Evolutionary conservation across 2,329 filamentous ascomycete genomes (phyloP), one percentile per base, ranked within the genome.

Genomic region (Colletotrichum chrysophilum): DNA sequence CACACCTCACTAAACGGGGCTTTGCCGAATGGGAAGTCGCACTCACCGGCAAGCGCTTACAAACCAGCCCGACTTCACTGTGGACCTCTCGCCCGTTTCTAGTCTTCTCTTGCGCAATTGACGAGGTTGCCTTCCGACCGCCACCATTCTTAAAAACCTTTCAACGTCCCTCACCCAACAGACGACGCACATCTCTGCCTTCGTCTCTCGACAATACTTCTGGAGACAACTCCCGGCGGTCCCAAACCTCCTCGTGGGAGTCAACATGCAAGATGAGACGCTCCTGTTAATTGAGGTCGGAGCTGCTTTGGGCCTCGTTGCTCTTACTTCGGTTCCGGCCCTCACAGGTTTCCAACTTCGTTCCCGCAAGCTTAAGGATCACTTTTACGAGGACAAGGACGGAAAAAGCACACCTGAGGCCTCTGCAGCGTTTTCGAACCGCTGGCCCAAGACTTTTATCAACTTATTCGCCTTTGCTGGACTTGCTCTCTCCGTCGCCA

Each of bases 331-430:
- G 14, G 66, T 85, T 8, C 87, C 87, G 12, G 84, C 84, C 55
- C 38, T 86, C 26, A 74, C 81, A 48, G 82, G 83, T 58, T 78
- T 85, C 43, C 86, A 87, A 74, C 74, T 83, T 43, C 83, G 82
- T 36, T 79, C 81, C 52, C 82, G 82, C 28, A 81, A 80, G 6
- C 82, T 84, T 10, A 77, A 74, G 73, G 85, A 89, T 55, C 84
- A 88, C 13, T 85, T 88, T 14, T 96, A 96, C 80, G 86, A 92
- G 78, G 94, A 96, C 80, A 85, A 88, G 76, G 94, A 96, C 83
- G 94, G 94, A 65, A 87, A 89, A 77, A 93, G 93, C 36, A 93
- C 92, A 0, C 88, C 90, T 55, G 91, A 93, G 80, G 91, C 92
- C 2, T 81, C 92, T 68, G 88, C 88, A 26, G 87, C 87, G 52